Conservation (phyloP, 2,329 filamentous ascomycete genomes). For the Trichophyton simii region DNA sequence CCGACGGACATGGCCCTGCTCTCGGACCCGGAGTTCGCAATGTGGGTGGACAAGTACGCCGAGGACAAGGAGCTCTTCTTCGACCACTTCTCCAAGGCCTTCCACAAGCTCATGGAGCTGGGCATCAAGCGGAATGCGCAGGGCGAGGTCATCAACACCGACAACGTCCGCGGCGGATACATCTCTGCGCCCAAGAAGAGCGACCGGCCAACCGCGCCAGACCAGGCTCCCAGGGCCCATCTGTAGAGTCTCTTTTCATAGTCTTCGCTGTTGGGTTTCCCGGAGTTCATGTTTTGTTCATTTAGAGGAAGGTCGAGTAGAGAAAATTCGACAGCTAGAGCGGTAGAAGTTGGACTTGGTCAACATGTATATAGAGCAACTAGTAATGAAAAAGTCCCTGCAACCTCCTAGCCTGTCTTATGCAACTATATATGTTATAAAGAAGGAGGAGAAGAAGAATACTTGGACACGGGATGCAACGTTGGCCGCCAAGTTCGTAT, state of each 20-base stretch:
- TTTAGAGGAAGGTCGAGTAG: background rate
- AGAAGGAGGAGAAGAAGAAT: too few species aligned
- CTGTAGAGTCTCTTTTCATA: background rate
- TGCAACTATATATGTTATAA: too few species aligned
- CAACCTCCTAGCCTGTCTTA: background rate
- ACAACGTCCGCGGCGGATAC: slow-evolving; percentile 47
- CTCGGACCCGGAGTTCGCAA: slow-evolving; percentile 40
- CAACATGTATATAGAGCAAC: background rate
- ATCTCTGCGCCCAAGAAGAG: slow-evolving; percentile 47
- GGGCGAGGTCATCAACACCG: slow-evolving; percentile 43
- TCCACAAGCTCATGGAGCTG: slow-evolving; percentile 49
- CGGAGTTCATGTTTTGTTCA: background rate
- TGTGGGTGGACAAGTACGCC: slow-evolving; percentile 48
- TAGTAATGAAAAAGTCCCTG: background rate
- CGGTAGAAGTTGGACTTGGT: background rate
- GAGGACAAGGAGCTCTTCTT: slow-evolving; percentile 52
- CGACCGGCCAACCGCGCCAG: slow-evolving; percentile 19
- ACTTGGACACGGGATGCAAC: background rate
- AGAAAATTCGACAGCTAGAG: background rate
- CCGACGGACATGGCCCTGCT: slow-evolving; percentile 51
- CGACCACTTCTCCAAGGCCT: slow-evolving; percentile 45
- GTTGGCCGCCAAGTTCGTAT: too few species aligned
- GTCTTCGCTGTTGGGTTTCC: background rate
- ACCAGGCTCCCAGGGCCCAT: background rate
- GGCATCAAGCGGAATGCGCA: slow-evolving; percentile 45